These are phyloP conservation scores for Trypanosoma theileri DNA, from an alignment of 208 protist species.

Conservation along the genomic window DNA sequence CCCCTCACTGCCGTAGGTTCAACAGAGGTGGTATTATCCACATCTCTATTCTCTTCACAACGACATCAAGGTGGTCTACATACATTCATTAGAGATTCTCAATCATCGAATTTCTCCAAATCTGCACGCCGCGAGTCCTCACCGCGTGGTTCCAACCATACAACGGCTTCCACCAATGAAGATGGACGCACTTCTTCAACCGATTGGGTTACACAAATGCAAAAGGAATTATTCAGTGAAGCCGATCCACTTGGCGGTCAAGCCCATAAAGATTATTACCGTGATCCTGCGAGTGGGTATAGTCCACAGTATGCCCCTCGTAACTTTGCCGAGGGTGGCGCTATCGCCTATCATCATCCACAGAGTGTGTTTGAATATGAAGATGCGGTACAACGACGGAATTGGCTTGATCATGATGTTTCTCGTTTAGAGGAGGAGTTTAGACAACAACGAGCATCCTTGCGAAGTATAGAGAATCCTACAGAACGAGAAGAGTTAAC, in stretches of 20 bases:
- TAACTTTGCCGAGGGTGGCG: constrained; percentile 70
- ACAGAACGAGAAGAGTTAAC: constrained; percentile 41
- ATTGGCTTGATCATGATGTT: constrained; percentile 67
- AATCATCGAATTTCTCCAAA: constrained; percentile 6
- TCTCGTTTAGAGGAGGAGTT: constrained; percentile 27
- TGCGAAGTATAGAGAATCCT: constrained; percentile 33
- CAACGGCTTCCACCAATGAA: not conserved
- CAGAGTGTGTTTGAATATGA: constrained; percentile 37
- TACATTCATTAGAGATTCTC: constrained; percentile 47
- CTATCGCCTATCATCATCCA: constrained; percentile 67
- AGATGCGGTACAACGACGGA: constrained; percentile 43
- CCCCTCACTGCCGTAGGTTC: not conserved
- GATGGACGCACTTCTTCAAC: not conserved
- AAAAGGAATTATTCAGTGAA: constrained; percentile 73
- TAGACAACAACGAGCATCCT: constrained; percentile 31
- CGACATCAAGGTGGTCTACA: constrained; percentile 34
- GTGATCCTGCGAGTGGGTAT: constrained; percentile 74
- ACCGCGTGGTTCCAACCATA: not conserved
- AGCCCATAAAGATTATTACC: constrained; percentile 87
- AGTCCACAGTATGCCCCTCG: constrained; percentile 81
- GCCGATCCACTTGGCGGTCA: constrained; percentile 74
- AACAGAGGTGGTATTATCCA: not conserved
- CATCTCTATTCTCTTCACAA: not conserved
- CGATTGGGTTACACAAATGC: constrained; percentile 71
- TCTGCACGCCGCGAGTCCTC: not conserved